Conservation (phyloP, 768 basidiomycete species). For the Suillus alpinus region DNA sequence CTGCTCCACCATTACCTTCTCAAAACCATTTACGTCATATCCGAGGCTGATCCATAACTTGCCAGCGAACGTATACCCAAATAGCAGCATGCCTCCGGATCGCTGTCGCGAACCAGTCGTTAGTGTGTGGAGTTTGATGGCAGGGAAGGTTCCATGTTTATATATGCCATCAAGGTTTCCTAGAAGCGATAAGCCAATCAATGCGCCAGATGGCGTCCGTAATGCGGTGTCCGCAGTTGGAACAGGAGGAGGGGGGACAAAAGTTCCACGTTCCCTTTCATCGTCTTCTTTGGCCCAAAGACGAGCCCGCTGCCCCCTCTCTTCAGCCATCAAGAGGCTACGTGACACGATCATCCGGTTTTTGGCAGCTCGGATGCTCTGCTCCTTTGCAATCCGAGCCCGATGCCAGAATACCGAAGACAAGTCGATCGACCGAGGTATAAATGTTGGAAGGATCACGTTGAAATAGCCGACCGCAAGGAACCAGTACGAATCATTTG, state of each 20-base stretch:
- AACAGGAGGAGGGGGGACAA: constrained; percentile 28
- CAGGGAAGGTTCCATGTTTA: constrained; percentile 59
- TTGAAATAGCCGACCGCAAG: constrained; percentile 83
- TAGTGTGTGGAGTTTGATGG: constrained; percentile 62
- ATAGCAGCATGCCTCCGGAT: constrained; percentile 74
- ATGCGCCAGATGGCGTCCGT: constrained; percentile 53
- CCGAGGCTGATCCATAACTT: constrained; percentile 79
- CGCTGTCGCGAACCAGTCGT: constrained; percentile 86
- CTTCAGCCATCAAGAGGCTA: constrained; percentile 60
- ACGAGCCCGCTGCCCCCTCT: constrained; percentile 58
- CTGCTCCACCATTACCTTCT: constrained; percentile 51
- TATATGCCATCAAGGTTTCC: constrained; percentile 84
- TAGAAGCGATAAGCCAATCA: constrained; percentile 79
- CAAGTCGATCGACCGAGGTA: constrained; percentile 44
- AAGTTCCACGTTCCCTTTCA: constrained; percentile 46
- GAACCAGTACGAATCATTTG: constrained; percentile 73
- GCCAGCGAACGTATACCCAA: constrained; percentile 73
- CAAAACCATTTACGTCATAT: constrained; percentile 77
- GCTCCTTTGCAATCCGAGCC: constrained; percentile 62
- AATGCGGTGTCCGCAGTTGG: constrained; percentile 22
- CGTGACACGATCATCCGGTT: constrained; percentile 59
- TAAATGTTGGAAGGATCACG: constrained; percentile 71
- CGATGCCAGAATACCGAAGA: constrained; percentile 69
- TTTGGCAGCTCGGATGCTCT: constrained; percentile 66
- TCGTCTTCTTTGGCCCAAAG: constrained; percentile 78